These are phyloP conservation scores for Leucogyrophana mollusca DNA, from an alignment of 768 basidiomycete species.

Conservation along the genomic window DNA sequence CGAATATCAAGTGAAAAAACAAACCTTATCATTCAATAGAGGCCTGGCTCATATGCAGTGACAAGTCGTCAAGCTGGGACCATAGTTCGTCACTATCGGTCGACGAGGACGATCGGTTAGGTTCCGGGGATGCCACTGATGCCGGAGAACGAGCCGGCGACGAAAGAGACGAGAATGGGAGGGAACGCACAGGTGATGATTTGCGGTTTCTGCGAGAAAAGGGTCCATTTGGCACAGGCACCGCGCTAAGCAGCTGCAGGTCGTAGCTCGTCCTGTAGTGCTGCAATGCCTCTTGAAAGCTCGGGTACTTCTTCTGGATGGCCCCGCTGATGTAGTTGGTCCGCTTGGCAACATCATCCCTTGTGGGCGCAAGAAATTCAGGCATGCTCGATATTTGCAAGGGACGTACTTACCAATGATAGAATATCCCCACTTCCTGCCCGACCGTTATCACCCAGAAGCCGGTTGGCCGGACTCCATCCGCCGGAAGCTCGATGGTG, in stretches of 20 bases:
- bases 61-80: constrained; percentile 1
- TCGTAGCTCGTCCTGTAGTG: neutral
- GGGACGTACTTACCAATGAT: neutral
- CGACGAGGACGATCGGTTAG: neutral
- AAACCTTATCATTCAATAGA: no score
- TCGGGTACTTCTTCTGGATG: neutral
- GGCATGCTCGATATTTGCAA: neutral
- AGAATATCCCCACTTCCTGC: constrained; percentile 1
- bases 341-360: neutral
- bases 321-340: neutral
- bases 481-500: no score
- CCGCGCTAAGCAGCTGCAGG: neutral
- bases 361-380: neutral
- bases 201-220: neutral
- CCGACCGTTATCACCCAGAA: neutral
- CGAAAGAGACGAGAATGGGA: no score
- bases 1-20: no score
- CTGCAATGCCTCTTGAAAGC: neutral
- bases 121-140: no score
- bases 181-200: no score
- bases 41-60: no score
- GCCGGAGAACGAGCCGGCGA: no score
- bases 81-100: neutral
- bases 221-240: neutral
- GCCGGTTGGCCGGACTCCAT: neutral